Base-by-base conservation (phyloP, 495 filamentous ascomycete genomes). In the Podospora conica region DNA sequence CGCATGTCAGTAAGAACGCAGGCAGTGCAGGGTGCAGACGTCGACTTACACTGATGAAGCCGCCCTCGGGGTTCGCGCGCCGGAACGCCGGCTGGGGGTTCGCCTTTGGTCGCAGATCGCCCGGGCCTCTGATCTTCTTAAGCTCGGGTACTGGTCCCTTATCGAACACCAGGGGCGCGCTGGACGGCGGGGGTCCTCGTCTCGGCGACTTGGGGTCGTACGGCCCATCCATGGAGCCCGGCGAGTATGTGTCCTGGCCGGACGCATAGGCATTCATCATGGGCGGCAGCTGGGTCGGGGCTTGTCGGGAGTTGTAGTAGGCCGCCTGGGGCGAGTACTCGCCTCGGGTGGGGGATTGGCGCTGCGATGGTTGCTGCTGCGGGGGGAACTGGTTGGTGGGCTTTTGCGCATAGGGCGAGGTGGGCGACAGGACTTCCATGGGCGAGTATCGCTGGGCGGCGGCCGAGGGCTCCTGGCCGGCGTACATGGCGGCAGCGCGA, bases 21-120 rank as follows among this genome's bases (percentile, higher is more conserved):
- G 23, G 15, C 48, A 63, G 25, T 5, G 40, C 12, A 3, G 21
- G 33, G 29, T 63, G 48, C 61, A 25, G 57, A 33, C 55, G 31
- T 29, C 53, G 27, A 84, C 91, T 81, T 82, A 96, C 93, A 76
- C 96, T 98, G 71, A 99, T 97, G 75, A 99, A 99, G 61, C 96
- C 96, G 63, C 96, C 96, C 74, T 99, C 96, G 0, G 96, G 96
- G 74, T 96, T 94, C 61, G 96, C 96, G 74, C 96, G 85, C 63
- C 96, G 87, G 74, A 93, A 97, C 4, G 93, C 84, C 25, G 96
- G 96, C 68, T 99, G 96, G 15, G 81, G 63, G 74, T 94, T 96
- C 68, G 93, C 85, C 70, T 89, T 89, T 9, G 94, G 92, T 57
- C 90, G 85, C 60, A 99, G 80, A 53, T 97, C 91, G 31, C 86